phyloP scores from a whole-genome alignment of 2,329 filamentous ascomycete genomes.

The Aspergillus puulaauensis region DNA sequence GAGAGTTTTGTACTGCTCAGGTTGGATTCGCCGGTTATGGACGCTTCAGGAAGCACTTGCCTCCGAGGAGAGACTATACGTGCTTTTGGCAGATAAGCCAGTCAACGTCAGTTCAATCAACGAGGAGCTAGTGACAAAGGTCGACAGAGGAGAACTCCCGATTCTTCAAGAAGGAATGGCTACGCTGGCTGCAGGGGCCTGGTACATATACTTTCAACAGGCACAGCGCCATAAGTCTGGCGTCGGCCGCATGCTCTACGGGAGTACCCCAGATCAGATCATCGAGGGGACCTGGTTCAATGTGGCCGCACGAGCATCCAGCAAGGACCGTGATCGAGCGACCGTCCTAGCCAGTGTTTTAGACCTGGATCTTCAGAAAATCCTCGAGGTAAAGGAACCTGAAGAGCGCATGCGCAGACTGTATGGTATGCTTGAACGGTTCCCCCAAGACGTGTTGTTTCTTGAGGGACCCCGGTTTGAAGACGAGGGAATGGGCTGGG shows the following conservation, averaged over 20 bases:
- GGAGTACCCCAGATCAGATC: background rate
- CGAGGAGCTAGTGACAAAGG: background rate
- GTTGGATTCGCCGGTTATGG: slow-evolving; percentile 1
- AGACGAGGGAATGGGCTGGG: background rate
- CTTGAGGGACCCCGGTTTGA: background rate
- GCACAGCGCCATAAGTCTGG: background rate
- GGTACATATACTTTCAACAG: background rate
- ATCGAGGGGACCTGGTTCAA: background rate
- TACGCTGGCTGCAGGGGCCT: background rate
- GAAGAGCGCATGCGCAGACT: background rate
- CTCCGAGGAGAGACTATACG: background rate
- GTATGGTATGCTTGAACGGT: background rate
- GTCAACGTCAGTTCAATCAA: background rate
- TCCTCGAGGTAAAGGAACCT: background rate
- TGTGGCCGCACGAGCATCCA: background rate
- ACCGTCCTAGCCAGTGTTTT: background rate
- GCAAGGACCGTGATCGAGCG: background rate
- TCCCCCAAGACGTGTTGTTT: background rate
- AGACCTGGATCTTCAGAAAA: background rate
- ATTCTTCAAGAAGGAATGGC: background rate
- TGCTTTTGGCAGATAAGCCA: background rate
- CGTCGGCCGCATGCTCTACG: background rate
- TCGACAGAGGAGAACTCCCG: background rate
- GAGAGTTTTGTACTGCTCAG: background rate
- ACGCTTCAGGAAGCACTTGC: slow-evolving; percentile 1